Percentiles rank a stretch among this genome's conserved stretches.
These are phyloP conservation scores for Echium plantagineum DNA, from an alignment of 257 asterid genomes.

Conservation along the genomic window DNA sequence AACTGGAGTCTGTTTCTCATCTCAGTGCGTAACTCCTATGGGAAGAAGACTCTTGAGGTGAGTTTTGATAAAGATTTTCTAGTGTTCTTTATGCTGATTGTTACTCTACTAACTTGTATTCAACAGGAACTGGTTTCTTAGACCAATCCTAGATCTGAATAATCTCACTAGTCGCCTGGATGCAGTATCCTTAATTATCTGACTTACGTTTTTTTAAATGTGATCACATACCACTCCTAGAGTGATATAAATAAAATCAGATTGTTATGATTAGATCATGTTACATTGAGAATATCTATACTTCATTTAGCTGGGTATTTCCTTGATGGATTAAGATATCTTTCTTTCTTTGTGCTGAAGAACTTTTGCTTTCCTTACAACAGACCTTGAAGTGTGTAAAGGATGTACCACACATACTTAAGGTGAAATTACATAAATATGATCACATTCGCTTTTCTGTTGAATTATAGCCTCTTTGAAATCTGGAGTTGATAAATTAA, in stretches of 20 bases:
- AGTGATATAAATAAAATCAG: too few species aligned
- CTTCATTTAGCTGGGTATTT: conserved; percentile 4
- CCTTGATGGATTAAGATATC: conserved; percentile 66
- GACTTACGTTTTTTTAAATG: neutral
- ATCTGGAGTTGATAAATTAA: too few species aligned
- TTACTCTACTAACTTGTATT: conserved; percentile 16
- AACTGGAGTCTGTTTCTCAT: conserved; percentile 23
- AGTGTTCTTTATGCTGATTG: conserved; percentile 13
- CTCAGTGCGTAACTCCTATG: conserved; percentile 92
- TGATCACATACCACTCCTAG: neutral
- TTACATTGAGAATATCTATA: neutral
- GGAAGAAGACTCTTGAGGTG: conserved; percentile 94
- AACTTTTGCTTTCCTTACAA: conserved; percentile 63
- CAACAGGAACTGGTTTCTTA: conserved; percentile 87
- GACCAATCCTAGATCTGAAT: conserved; percentile 85
- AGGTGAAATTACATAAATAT: conserved; percentile 34
- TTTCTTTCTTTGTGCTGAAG: conserved; percentile 76
- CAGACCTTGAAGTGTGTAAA: conserved; percentile 86
- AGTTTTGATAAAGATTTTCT: conserved; percentile 12
- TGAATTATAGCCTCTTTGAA: too few species aligned
- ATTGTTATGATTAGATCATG: neutral
- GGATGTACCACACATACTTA: conserved; percentile 79
- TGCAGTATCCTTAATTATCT: conserved; percentile 65
- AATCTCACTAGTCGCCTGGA: conserved; percentile 76
- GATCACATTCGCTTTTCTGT: neutral